A percentile compares a stretch with the other conserved stretches of the same genome.
phyloP scores from a whole-genome alignment of 2,329 filamentous ascomycete species.

The Colletotrichum godetiae region DNA sequence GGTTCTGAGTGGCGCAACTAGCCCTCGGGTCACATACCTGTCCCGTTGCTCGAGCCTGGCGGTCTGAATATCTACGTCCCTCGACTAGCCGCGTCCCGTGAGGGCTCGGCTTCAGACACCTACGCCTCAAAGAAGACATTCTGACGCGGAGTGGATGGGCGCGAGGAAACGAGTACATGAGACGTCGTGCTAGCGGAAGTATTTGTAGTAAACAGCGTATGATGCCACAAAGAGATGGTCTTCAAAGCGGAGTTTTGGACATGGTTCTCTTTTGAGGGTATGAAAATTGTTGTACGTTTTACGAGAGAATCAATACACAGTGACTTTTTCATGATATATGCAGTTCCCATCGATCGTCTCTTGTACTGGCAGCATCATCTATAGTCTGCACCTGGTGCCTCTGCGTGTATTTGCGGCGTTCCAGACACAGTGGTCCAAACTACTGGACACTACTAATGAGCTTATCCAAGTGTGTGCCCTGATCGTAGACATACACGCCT shows the following conservation, averaged over 20 bases:
- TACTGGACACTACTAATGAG: background rate
- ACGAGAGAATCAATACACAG: slow-evolving; percentile 3
- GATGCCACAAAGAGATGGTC: background rate
- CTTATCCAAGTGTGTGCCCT: background rate
- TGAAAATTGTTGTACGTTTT: slow-evolving; percentile 6
- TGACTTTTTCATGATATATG: background rate
- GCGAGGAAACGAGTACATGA: background rate
- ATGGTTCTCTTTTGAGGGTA: background rate
- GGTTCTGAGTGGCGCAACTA: slow-evolving; percentile 58
- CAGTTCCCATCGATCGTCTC: background rate
- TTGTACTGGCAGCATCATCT: background rate
- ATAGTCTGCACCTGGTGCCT: background rate
- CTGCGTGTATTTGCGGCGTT: background rate
- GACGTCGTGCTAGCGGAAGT: background rate
- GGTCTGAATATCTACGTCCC: background rate
- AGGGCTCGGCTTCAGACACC: background rate
- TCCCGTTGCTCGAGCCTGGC: background rate
- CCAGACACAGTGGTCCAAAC: background rate
- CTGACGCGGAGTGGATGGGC: background rate
- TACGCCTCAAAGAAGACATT: background rate
- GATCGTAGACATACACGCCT: background rate
- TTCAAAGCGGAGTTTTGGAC: background rate
- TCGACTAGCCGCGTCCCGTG: background rate
- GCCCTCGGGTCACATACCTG: background rate
- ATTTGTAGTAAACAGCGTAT: background rate